A percentile compares a stretch with the other conserved stretches of the same genome.
phyloP scores from a whole-genome alignment of 768 basidiomycete species.

The Clitopilus passeckerianus region DNA sequence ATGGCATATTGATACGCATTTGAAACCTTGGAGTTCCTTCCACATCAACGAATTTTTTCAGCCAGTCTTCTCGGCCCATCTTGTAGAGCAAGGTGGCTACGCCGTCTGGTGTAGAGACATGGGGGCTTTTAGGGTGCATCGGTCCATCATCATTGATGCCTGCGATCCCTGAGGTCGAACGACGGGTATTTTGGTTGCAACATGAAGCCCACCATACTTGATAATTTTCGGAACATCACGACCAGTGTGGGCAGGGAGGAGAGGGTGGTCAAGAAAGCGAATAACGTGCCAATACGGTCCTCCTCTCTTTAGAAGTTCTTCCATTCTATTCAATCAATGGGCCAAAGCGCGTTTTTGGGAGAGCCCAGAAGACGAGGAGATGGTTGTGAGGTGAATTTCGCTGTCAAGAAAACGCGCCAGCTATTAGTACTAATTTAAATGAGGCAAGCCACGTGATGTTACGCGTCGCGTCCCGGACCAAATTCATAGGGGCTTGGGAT shows the following conservation, averaged over 20 bases:
- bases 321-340: neutral
- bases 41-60: constrained; percentile 17
- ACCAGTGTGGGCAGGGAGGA: neutral
- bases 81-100: constrained; percentile 15
- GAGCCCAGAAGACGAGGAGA: neutral
- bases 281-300: neutral
- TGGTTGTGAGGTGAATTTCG: neutral
- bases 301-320: neutral
- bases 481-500: neutral
- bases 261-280: neutral
- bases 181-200: neutral
- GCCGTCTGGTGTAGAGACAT: constrained; percentile 14
- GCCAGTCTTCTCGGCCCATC: constrained; percentile 13
- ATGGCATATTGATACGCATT: constrained; percentile 1
- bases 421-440: no score
- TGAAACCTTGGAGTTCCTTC: constrained; percentile 12
- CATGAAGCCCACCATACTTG: neutral
- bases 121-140: constrained; percentile 15
- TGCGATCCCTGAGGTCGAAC: neutral
- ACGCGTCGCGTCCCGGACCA: constrained; percentile 41
- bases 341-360: neutral
- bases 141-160: constrained; percentile 19
- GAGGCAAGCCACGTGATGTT: neutral
- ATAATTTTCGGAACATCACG: neutral
- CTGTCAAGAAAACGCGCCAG: neutral